phyloP scores from a whole-genome alignment of 257 asterid genomes.

The Nicotiana noctiflora region DNA sequence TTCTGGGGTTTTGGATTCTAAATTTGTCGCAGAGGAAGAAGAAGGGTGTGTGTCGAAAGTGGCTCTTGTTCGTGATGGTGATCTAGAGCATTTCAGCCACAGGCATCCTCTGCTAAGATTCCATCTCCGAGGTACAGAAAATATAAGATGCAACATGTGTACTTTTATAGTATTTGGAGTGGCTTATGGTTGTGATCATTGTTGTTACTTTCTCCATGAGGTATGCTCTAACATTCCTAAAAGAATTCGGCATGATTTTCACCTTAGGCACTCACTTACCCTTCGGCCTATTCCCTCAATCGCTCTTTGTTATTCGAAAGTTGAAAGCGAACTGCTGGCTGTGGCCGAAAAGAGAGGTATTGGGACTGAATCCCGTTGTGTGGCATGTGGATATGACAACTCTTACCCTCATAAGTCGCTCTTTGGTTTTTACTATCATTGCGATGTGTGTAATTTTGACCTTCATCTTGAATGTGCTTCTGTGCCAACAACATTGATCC shows the following conservation, averaged over 20 bases:
- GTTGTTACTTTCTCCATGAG: neutral
- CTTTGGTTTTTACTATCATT: conserved; percentile 1
- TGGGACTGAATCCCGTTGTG: neutral
- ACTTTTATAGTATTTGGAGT: neutral
- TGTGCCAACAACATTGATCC: neutral
- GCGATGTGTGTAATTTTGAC: neutral
- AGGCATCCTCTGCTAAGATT: neutral
- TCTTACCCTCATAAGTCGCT: neutral
- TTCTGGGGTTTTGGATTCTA: neutral
- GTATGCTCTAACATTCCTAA: neutral
- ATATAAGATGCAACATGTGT: neutral
- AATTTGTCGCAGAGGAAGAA: neutral
- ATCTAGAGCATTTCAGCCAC: neutral
- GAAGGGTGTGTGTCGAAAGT: neutral
- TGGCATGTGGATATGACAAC: conserved; percentile 2
- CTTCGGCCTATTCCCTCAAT: neutral
- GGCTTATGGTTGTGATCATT: neutral
- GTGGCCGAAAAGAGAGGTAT: neutral
- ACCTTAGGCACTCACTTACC: neutral
- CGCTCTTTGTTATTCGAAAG: neutral
- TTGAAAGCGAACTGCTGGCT: neutral
- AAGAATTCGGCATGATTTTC: conserved; percentile 1
- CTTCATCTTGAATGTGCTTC: conserved; percentile 6
- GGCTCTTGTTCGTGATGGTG: neutral
- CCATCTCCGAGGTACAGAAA: neutral